Base-by-base conservation (phyloP, 2,329 filamentous ascomycete species). In the Fusarium lyarnte region DNA sequence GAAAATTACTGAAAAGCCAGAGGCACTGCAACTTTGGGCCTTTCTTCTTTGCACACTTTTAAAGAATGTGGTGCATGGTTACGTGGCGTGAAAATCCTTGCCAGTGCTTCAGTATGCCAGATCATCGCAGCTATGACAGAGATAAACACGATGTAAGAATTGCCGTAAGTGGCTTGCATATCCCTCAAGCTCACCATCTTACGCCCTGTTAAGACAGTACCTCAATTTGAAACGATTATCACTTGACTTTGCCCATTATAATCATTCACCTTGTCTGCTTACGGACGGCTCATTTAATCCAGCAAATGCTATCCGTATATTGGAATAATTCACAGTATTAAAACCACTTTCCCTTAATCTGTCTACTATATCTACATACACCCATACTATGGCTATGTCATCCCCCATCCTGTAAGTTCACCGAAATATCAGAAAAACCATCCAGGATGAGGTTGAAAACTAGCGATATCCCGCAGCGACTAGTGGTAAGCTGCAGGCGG, bases 371-470 rank as follows among this genome's bases (percentile, higher is more conserved):
- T 25, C 25, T 25, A 25, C 25, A 35, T 2, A 5, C 3, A 46
- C 25, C 8, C 19, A 29, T 29, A 25, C 43, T 17, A 29, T 36
- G 6, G 3, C 4, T 2, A n/a, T 52, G 23, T 33, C 13, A 6
- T n/a, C 21, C 8, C 33, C 5, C 9, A 13, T n/a, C 13, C 17
- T 52, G 23, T 5, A 36, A 5, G 33, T 6, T 27, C 23, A 38
- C 19, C 21, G 25, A n/a, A 1, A 14, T 38, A 27, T n/a, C 3
- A 8, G 23, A 36, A 21, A 12, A 16, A 1, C 0, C 13, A 8
- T 19, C 14, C 42, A 7, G 52, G 16, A 14, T 49, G 54, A 49
- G 4, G n/a, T 2, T 3, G 0, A 36, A 49, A 31, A 63, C 58
- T 65, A 65, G 27, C 14, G 35, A 35, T 16, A 21, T 10, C 12